Evolutionary conservation across 768 basidiomycete genomes (phyloP).

Genomic region (Mycena chlorophos): DNA sequence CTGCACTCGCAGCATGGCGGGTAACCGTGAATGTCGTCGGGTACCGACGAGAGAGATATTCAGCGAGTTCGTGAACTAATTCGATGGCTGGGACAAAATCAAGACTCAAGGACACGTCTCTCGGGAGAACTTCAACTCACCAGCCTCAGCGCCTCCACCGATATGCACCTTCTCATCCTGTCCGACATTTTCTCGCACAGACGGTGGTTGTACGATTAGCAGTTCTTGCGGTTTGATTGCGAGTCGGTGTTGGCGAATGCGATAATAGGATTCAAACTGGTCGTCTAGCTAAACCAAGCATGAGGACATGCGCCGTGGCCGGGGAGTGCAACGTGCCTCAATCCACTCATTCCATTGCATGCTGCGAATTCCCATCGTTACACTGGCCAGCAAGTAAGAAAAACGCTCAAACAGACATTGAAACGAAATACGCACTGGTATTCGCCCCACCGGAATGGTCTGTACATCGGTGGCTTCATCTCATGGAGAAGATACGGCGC

Average conservation of each 20-base stretch:
- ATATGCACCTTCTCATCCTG: slow-evolving; percentile 44
- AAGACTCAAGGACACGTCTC: not conserved
- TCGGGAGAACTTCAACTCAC: slow-evolving; percentile 26
- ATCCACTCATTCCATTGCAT: slow-evolving; percentile 78
- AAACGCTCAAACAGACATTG: not conserved
- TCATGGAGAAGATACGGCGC: slow-evolving; percentile 40
- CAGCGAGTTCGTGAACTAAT: slow-evolving; percentile 65
- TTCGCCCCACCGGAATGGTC: slow-evolving; percentile 62
- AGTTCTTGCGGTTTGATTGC: slow-evolving; percentile 48
- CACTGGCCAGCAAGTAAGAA: slow-evolving; percentile 38
- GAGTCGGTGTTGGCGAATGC: slow-evolving; percentile 59
- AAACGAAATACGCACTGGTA: slow-evolving; percentile 52
- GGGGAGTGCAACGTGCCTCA: slow-evolving; percentile 43
- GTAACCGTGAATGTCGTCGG: slow-evolving; percentile 54
- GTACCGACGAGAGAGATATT: slow-evolving; percentile 64
- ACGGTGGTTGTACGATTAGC: slow-evolving; percentile 44
- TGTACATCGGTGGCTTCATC: slow-evolving; percentile 59
- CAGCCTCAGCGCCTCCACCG: slow-evolving; percentile 38
- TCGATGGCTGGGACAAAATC: slow-evolving; percentile 52
- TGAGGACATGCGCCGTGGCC: not conserved
- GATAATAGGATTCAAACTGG: slow-evolving; percentile 54
- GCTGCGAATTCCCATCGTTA: slow-evolving; percentile 67
- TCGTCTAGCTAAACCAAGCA: slow-evolving; percentile 52
- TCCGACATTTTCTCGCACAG: slow-evolving; percentile 9
- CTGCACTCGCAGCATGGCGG: slow-evolving; percentile 35